Conservation (phyloP, 2,329 filamentous ascomycete genomes). For the Venturiaceae sp. region DNA sequence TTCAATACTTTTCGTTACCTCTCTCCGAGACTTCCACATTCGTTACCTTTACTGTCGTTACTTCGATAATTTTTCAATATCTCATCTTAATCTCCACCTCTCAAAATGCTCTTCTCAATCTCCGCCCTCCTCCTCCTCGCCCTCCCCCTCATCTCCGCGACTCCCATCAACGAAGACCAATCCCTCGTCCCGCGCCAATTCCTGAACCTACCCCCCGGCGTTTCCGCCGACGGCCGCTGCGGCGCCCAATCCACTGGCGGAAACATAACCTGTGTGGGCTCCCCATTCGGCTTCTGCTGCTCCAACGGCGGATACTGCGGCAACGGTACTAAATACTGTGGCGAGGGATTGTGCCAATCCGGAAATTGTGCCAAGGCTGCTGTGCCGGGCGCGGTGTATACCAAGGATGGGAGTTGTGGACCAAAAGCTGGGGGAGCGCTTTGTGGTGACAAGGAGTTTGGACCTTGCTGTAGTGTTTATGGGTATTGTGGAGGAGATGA, state of each 20-base stretch:
- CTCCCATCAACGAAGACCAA: background rate
- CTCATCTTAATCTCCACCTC: background rate
- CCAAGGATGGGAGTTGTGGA: background rate
- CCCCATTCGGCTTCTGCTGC: conserved; percentile 2
- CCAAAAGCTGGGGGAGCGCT: background rate
- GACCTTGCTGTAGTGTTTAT: background rate
- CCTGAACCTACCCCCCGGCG: background rate
- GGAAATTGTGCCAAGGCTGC: background rate
- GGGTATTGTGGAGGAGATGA: background rate
- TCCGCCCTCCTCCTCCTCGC: background rate
- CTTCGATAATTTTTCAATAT: background rate
- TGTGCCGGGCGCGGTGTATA: background rate
- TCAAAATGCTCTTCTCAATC: background rate
- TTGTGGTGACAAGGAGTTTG: background rate
- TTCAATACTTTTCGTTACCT: background rate
- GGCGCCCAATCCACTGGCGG: background rate
- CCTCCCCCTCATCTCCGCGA: background rate
- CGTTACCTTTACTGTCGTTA: background rate
- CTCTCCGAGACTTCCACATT: too few species aligned
- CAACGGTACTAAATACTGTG: background rate
- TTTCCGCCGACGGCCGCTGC: background rate
- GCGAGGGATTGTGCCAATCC: background rate
- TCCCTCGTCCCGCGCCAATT: background rate
- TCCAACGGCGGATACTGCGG: conserved; percentile 1
- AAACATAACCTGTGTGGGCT: background rate